Conservation (phyloP, 495 filamentous ascomycete species). For the Aspergillus sclerotiicarbonarius region DNA sequence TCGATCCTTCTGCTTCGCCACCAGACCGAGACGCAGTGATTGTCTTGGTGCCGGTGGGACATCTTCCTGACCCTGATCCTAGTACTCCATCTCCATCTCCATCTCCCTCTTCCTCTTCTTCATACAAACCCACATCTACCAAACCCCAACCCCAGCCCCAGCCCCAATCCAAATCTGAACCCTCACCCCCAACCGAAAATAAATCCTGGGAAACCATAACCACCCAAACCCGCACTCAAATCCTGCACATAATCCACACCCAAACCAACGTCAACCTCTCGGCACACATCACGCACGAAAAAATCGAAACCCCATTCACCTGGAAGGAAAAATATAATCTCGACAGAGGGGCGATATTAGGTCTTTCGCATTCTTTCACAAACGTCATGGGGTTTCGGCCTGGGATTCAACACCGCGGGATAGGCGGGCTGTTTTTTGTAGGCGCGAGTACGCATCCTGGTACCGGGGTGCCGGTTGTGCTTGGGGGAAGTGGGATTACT, state of each 20-base stretch:
- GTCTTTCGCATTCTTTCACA: conserved; percentile 65
- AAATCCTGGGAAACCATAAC: conserved; percentile 49
- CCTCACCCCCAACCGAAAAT: too few species aligned
- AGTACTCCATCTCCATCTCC: too few species aligned
- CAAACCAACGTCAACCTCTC: conserved; percentile 52
- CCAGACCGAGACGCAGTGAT: conserved; percentile 58
- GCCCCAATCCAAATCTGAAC: too few species aligned
- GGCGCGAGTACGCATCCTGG: conserved; percentile 71
- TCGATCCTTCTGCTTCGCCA: conserved; percentile 65
- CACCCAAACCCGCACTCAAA: conserved; percentile 46
- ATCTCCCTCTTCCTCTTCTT: too few species aligned
- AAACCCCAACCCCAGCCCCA: too few species aligned
- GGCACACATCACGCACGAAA: conserved; percentile 52
- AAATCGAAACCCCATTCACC: conserved; percentile 56
- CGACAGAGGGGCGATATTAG: conserved; percentile 66
- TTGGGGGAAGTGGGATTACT: conserved; percentile 64
- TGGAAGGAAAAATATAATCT: conserved; percentile 68
- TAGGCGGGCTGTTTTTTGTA: conserved; percentile 60
- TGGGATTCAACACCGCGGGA: conserved; percentile 47
- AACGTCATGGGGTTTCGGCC: conserved; percentile 69
- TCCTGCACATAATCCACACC: conserved; percentile 52
- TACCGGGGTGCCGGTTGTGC: conserved; percentile 66
- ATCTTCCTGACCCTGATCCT: conserved; percentile 34
- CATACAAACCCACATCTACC: not conserved
- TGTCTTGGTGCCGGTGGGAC: conserved; percentile 64